Evolutionary conservation across 1,284 basidiomycete genomes (phyloP), one percentile per base, ranked within the genome.

Genomic region (Microbotryum saponariae): DNA sequence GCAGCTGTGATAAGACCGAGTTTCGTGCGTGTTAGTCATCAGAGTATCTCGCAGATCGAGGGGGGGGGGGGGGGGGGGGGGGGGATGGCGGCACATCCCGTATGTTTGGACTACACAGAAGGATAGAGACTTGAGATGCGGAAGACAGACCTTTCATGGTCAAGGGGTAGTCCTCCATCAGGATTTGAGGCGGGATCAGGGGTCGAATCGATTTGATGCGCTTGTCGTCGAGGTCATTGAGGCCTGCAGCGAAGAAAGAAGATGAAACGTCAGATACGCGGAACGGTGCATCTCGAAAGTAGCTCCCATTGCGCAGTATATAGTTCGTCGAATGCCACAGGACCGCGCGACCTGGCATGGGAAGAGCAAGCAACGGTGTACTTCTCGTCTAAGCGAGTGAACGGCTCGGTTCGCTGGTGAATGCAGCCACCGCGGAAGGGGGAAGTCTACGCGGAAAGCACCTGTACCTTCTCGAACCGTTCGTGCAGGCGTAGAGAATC

Each of bases 151-250:
- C 68, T 31, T 61, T 61, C 27, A 69, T 55, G 44, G 58, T 57
- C 83, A 89, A 77, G 51, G 87, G 87, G 21, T 86, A 79, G 73
- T 96, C 91, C 77, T 96, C 91, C 71, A 89, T 87, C 4, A 96
- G 80, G 67, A 96, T 92, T 73, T 91, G 62, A 49, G 69, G 63
- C 65, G 91, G 91, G 66, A 96, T 91, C 62, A 94, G 78, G 42
- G 91, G 91, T 51, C 90, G 80, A 48, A 88, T 90, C 27, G 82
- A 85, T 75, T 84, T 90, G 65, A 97, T 91, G 49, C 92, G 80
- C 65, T 83, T 80, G 75, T 97, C 93, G 74, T 93, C 90, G 54
- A 96, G 67, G 47, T 65, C 72, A 55, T 65, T 65, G 20, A 65
- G 50, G 6, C 59, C 63, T 44, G 51, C 37, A 42, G 37, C 4